phyloP scores from a whole-genome alignment of 2,329 filamentous ascomycete species.

The Onygena corvina region DNA sequence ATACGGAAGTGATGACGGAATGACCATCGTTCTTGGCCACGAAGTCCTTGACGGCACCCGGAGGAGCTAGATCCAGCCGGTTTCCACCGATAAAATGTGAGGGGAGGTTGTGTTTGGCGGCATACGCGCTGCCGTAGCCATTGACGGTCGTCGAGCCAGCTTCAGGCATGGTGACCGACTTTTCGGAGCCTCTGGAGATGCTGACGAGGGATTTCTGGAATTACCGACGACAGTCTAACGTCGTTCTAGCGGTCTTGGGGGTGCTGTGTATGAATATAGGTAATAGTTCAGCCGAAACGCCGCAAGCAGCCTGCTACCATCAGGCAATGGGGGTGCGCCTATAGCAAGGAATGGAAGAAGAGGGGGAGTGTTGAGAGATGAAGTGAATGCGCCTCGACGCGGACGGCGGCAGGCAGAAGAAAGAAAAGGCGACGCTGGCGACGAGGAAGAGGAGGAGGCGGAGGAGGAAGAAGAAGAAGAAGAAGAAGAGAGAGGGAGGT shows the following conservation, averaged over 20 bases:
- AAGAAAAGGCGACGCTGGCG: background rate
- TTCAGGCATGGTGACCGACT: constrained; percentile 29
- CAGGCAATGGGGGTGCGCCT: constrained; percentile 4
- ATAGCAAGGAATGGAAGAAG: constrained; percentile 8
- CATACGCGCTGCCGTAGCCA: constrained; percentile 52
- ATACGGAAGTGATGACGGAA: constrained; percentile 94
- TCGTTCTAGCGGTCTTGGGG: too few species aligned
- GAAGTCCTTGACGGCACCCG: constrained; percentile 91
- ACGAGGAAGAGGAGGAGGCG: constrained; percentile 7
- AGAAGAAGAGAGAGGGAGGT: constrained; percentile 3
- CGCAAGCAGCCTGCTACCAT: background rate
- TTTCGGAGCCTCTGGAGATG: too few species aligned
- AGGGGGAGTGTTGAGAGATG: constrained; percentile 4
- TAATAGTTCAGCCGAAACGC: background rate
- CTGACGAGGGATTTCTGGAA: too few species aligned
- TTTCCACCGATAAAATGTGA: constrained; percentile 97
- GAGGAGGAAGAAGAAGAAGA: constrained; percentile 10
- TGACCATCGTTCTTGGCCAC: constrained; percentile 80
- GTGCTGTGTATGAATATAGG: background rate
- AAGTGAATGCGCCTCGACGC: constrained; percentile 6
- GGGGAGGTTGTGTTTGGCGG: constrained; percentile 69
- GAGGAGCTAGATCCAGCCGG: constrained; percentile 64
- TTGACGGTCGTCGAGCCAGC: constrained; percentile 33
- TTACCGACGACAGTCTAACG: background rate
- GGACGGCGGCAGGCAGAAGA: constrained; percentile 2